Conservation (phyloP, 163 green algal species). For the Scenedesmus sp. region DNA sequence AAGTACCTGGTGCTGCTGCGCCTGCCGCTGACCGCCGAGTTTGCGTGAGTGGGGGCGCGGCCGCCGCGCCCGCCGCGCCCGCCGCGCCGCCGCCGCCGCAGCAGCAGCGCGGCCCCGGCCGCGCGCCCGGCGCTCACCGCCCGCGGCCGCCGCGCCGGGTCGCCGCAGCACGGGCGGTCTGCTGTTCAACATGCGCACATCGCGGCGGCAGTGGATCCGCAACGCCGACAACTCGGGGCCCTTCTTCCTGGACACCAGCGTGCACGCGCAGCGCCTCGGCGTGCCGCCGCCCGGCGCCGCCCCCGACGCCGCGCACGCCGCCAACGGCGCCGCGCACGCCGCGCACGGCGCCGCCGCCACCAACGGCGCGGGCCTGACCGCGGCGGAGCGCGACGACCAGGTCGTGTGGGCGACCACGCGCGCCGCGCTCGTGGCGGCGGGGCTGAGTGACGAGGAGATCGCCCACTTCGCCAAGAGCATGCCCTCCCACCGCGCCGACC, state of each 20-base stretch:
- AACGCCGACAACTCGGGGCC: not conserved
- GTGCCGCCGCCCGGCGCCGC: not conserved
- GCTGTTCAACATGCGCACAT: conserved; percentile 37
- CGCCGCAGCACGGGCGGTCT: conserved; percentile 27
- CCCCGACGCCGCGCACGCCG: not conserved
- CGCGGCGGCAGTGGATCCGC: conserved; percentile 28
- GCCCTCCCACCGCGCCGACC: too few relatives aligned
- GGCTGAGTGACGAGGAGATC: conserved; percentile 20
- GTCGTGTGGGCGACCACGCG: not conserved
- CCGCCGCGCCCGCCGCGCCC: too few relatives aligned
- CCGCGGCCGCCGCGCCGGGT: too few relatives aligned
- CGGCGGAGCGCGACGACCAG: not conserved
- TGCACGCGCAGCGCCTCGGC: not conserved
- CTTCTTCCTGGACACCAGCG: conserved; percentile 11
- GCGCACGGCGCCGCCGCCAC: too few relatives aligned
- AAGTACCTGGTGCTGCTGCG: conserved; percentile 33
- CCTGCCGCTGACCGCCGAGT: conserved; percentile 10
- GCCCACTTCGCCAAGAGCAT: too few relatives aligned
- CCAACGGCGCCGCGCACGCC: not conserved
- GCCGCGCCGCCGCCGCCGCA: not conserved
- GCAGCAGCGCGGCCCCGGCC: not conserved
- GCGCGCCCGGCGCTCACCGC: not conserved
- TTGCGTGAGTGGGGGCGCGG: conserved; percentile 24
- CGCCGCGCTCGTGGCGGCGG: conserved; percentile 1
- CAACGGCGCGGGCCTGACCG: not conserved